Base-by-base conservation (phyloP, 2,329 filamentous ascomycete genomes). In the Sporothrix inflata region DNA sequence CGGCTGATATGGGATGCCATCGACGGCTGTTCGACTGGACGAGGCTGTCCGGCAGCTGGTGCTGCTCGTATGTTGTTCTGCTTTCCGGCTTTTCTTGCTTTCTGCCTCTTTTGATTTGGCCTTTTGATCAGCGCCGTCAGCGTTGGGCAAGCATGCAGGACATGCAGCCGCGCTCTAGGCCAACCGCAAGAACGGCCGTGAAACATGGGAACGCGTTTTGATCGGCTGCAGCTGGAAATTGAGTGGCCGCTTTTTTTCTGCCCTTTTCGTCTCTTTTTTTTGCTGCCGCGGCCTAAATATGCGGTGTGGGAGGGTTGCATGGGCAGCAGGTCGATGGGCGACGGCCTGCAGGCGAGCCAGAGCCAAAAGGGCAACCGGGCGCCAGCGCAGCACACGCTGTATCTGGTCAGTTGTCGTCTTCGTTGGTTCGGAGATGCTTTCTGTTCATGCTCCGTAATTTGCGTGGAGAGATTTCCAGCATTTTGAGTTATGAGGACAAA, bases 281-380 rank as follows among this genome's bases (percentile, higher is more conserved):
- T 34, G 51, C 12, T 27, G 63, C 57, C 27, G 71, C 71, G 45
- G 61, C 71, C 71, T 65, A 66, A 73, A 73, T 19, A 71, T 70
- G 61, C 68, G 68, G 71, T 73, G 71, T 73, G 61, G 61, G 69
- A 61, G 71, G 53, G 65, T 72, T 63, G 71, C 71, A 72, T 69
- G 71, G 55, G 60, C 69, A 65, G 45, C 47, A 71, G 57, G 45
- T 55, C 53, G 30, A 45, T 27, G 27, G 24, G 16, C 57, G 55
- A 49, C 24, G 30, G 45, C 27, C 57, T 55, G 57, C 57, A 69
- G 38, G 21, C 49, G 38, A 69, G 38, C 51, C 67, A 69, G 67
- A 69, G 49, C 38, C 51, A 61, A 70, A 70, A 16, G 67, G 66
- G 49, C 38, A 53, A 55, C 65, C 30, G 66, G 66, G 49, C 66